These are phyloP conservation scores for Aspergillus steynii DNA, from an alignment of 495 filamentous ascomycete species.

Conservation along the genomic window DNA sequence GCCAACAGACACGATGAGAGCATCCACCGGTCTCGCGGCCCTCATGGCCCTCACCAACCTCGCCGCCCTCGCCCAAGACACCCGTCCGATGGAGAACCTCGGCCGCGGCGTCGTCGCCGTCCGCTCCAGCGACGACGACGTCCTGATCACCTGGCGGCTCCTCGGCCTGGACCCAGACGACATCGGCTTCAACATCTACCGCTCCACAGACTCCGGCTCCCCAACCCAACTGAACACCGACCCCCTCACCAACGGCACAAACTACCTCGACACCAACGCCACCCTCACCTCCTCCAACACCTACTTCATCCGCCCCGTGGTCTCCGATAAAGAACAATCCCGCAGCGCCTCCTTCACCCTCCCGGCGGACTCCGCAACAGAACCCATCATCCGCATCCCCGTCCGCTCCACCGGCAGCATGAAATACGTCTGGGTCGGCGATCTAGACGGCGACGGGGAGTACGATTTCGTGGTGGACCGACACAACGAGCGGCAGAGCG, in stretches of 20 bases:
- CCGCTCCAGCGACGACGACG: neutral
- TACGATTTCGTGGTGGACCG: constrained; percentile 15
- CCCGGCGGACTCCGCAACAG: neutral
- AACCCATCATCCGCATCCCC: constrained; percentile 5
- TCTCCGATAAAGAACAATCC: neutral
- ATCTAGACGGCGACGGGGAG: constrained; percentile 13
- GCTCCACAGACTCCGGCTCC: constrained; percentile 3
- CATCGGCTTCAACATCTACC: constrained; percentile 14
- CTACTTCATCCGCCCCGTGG: constrained; percentile 4
- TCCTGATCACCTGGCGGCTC: constrained; percentile 5
- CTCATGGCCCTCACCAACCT: too few relatives aligned
- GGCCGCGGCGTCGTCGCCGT: constrained; percentile 14
- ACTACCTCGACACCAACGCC: constrained; percentile 8
- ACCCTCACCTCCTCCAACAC: constrained; percentile 1
- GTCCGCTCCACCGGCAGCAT: neutral
- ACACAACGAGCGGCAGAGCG: neutral
- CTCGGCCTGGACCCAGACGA: constrained; percentile 8
- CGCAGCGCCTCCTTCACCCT: constrained; percentile 1
- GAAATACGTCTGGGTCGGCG: constrained; percentile 10
- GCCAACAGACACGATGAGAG: too few relatives aligned
- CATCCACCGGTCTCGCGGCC: too few relatives aligned
- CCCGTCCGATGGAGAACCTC: constrained; percentile 12
- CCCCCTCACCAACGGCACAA: constrained; percentile 1
- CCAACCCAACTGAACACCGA: constrained; percentile 8
- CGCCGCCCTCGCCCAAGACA: too few relatives aligned